Conservation (phyloP, 306 rosid genomes). For the Malus domestica region ASM211411v1 NC_041801.1:3115001-3115500, state of each 20-base stretch:
- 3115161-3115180: conserved; percentile 92
- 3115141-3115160: conserved; percentile 86
- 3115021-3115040: background rate
- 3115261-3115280: conserved; percentile 73
- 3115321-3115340: conserved; percentile 51
- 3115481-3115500: conserved; percentile 36
- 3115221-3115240: conserved; percentile 77
- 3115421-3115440: conserved; percentile 77
- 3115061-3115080: conserved; percentile 77
- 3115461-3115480: conserved; percentile 47
- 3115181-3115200: conserved; percentile 91
- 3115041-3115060: conserved; percentile 52
- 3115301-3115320: conserved; percentile 53
- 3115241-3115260: conserved; percentile 70
- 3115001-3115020: background rate
- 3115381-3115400: conserved; percentile 53
- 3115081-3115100: conserved; percentile 74
- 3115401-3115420: conserved; percentile 59
- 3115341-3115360: conserved; percentile 64
- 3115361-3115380: conserved; percentile 83
- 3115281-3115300: conserved; percentile 90
- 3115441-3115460: conserved; percentile 73
- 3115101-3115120: conserved; percentile 87
- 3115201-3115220: conserved; percentile 62
- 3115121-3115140: conserved; percentile 78